Percentiles rank a stretch among this genome's conserved stretches.
phyloP scores from a whole-genome alignment of 2,329 filamentous ascomycete species.

The Anthostomella pinea region DNA sequence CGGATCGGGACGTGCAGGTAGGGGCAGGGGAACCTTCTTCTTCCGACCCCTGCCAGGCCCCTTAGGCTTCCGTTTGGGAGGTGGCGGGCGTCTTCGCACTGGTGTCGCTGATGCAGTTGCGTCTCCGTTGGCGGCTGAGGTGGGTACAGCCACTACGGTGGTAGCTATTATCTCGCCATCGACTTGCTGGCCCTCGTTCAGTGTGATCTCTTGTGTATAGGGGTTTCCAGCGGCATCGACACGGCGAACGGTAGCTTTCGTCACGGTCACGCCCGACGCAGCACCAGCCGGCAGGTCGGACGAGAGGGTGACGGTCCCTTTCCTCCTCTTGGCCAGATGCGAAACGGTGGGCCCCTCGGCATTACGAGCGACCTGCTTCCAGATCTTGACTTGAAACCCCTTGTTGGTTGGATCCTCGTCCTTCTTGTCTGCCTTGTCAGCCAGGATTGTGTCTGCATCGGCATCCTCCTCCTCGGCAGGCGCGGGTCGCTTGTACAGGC shows the following conservation, averaged over 20 bases:
- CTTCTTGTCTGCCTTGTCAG: constrained; percentile 57
- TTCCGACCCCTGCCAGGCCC: constrained; percentile 76
- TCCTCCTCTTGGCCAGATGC: constrained; percentile 60
- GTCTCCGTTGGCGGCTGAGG: constrained; percentile 55
- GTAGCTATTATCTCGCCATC: constrained; percentile 77
- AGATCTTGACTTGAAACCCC: constrained; percentile 55
- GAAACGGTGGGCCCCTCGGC: constrained; percentile 51
- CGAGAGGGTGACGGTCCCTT: constrained; percentile 57
- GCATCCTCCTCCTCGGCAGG: constrained; percentile 59
- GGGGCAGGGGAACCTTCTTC: constrained; percentile 58
- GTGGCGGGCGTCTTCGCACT: constrained; percentile 63
- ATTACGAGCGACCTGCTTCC: constrained; percentile 61
- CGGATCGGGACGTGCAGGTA: constrained; percentile 32
- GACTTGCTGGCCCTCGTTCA: constrained; percentile 74
- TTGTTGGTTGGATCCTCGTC: constrained; percentile 57
- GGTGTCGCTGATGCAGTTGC: constrained; percentile 44
- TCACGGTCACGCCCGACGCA: constrained; percentile 55
- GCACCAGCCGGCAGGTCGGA: constrained; percentile 48
- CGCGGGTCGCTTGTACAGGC: constrained; percentile 69
- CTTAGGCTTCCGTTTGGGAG: constrained; percentile 78
- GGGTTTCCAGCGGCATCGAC: constrained; percentile 77
- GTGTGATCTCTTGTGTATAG: constrained; percentile 78
- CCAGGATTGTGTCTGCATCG: constrained; percentile 44
- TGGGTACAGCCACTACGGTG: constrained; percentile 51
- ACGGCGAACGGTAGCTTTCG: constrained; percentile 76